phyloP scores from a whole-genome alignment of 495 filamentous ascomycete species.

The Aspergillus haitiensis region DNA sequence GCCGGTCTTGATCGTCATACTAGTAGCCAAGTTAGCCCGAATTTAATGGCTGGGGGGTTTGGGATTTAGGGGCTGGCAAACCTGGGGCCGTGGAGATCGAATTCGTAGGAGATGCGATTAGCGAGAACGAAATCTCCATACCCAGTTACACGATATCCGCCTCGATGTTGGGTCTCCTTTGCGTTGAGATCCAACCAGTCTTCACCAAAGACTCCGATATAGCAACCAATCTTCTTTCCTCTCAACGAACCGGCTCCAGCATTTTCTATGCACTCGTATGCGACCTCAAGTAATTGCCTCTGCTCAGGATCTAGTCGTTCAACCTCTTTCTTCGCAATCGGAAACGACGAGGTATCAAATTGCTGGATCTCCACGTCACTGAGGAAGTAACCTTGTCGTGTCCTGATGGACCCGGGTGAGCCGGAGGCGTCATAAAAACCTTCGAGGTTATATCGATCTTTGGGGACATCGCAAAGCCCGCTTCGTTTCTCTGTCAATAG shows the following conservation, averaged over 20 bases:
- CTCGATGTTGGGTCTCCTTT: constrained; percentile 29
- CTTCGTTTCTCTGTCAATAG: constrained; percentile 6
- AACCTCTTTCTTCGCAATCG: constrained; percentile 43
- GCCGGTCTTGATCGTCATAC: constrained; percentile 36
- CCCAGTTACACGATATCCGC: constrained; percentile 24
- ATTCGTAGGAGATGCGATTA: constrained; percentile 6
- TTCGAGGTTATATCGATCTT: constrained; percentile 19
- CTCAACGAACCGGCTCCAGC: constrained; percentile 47
- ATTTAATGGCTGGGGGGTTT: too few species aligned
- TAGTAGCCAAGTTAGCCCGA: not conserved
- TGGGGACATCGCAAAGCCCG: constrained; percentile 16
- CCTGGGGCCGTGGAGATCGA: constrained; percentile 7
- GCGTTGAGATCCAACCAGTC: constrained; percentile 36
- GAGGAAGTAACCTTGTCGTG: constrained; percentile 51
- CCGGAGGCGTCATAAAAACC: constrained; percentile 8
- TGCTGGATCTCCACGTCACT: constrained; percentile 30
- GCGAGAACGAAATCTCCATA: constrained; percentile 21
- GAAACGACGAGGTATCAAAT: constrained; percentile 34
- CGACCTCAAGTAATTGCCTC: constrained; percentile 54
- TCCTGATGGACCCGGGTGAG: constrained; percentile 27
- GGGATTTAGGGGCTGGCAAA: not conserved
- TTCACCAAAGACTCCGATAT: constrained; percentile 47
- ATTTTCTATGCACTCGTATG: constrained; percentile 37
- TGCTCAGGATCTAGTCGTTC: constrained; percentile 59
- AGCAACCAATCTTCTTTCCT: constrained; percentile 45